Evolutionary conservation across 768 basidiomycete species (phyloP).

Genomic region (Collybia nuda): DNA sequence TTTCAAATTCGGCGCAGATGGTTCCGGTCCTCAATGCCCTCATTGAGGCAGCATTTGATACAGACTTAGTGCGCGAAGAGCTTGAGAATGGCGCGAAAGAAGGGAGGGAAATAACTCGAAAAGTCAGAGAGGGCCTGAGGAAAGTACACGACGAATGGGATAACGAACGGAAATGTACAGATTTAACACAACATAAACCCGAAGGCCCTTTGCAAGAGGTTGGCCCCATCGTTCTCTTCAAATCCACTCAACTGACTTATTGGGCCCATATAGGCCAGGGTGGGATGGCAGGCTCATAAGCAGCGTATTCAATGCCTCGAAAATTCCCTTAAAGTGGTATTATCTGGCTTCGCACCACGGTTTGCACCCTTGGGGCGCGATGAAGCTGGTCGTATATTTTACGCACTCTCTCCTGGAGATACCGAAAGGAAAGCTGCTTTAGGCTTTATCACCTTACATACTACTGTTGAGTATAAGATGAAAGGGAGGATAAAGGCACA

Average conservation of each 20-base stretch:
- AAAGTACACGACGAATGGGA: slow-evolving; percentile 64
- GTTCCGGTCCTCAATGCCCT: slow-evolving; percentile 64
- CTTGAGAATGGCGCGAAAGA: slow-evolving; percentile 59
- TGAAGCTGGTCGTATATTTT: slow-evolving; percentile 65
- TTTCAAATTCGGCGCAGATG: slow-evolving; percentile 56
- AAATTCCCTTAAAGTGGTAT: slow-evolving; percentile 49
- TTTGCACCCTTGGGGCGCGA: slow-evolving; percentile 69
- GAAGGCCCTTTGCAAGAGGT: slow-evolving; percentile 13
- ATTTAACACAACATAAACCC: slow-evolving; percentile 17
- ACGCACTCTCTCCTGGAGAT: slow-evolving; percentile 59
- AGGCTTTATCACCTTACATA: slow-evolving; percentile 31
- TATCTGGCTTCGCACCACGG: slow-evolving; percentile 47
- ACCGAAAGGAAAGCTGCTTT: slow-evolving; percentile 54
- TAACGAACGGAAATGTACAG: slow-evolving; percentile 33
- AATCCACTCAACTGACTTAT: neutral
- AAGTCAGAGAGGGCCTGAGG: slow-evolving; percentile 51
- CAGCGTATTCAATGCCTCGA: slow-evolving; percentile 50
- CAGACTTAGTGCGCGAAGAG: slow-evolving; percentile 51
- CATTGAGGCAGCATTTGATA: slow-evolving; percentile 48
- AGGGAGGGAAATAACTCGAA: slow-evolving; percentile 51
- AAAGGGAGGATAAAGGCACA: slow-evolving; percentile 42
- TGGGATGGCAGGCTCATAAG: slow-evolving; percentile 48
- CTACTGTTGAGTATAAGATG: slow-evolving; percentile 22
- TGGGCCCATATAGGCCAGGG: slow-evolving; percentile 36
- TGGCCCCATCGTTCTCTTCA: neutral